A percentile compares a stretch with the other conserved stretches of the same genome.
Evolutionary conservation across 2,329 filamentous ascomycete genomes (phyloP).

Genomic region (Diplodia intermedia): DNA sequence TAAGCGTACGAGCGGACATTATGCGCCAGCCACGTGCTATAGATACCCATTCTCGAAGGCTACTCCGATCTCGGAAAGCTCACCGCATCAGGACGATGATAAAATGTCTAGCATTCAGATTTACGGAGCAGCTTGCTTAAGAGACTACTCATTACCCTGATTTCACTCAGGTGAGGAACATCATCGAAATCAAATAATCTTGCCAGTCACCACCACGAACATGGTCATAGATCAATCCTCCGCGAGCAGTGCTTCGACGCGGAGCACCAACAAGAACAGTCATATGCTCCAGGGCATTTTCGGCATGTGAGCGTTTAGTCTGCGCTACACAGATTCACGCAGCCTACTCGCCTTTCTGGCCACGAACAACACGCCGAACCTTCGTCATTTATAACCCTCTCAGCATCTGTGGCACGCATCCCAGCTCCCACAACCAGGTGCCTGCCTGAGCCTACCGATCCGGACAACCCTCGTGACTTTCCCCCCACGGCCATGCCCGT

Average conservation of each 20-base stretch:
- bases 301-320: neutral
- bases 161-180: neutral
- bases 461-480: neutral
- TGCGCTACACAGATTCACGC: neutral
- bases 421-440: neutral
- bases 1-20: no score
- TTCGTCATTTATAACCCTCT: neutral
- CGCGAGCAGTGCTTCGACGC: fast-evolving
- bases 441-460: neutral
- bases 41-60: no score
- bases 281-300: no score
- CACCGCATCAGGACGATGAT: no score
- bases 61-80: no score
- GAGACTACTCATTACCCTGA: neutral
- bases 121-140: no score
- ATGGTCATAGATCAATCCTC: neutral
- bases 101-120: neutral
- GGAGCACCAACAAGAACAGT: neutral
- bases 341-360: neutral
- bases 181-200: neutral
- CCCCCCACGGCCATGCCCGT: neutral
- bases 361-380: neutral
- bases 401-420: neutral
- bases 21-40: no score
- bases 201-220: neutral